phyloP scores from a whole-genome alignment of 345 rosid genomes.

The Laguncularia racemosa region DNA sequence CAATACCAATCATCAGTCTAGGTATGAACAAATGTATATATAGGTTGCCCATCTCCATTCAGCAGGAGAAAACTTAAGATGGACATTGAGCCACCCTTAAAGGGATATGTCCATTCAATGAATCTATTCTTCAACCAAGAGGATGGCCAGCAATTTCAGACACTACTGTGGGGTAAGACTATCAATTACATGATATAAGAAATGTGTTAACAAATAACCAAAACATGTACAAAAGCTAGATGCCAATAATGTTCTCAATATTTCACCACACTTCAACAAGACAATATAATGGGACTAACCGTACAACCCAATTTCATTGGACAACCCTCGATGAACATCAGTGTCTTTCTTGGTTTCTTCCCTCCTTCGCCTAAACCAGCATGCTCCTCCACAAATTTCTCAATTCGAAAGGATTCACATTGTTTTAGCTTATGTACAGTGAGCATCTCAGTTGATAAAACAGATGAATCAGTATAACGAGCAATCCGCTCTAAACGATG shows the following conservation, averaged over 20 bases:
- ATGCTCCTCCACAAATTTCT: conserved; percentile 80
- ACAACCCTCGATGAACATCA: conserved; percentile 92
- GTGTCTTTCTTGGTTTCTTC: conserved; percentile 70
- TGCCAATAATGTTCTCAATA: too few relatives aligned
- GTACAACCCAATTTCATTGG: conserved; percentile 81
- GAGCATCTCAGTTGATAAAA: conserved; percentile 46
- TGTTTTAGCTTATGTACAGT: conserved; percentile 57
- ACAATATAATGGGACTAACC: conserved; percentile 34
- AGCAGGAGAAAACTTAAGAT: background rate
- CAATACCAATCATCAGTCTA: too few relatives aligned
- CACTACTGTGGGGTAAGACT: background rate
- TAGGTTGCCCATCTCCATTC: background rate
- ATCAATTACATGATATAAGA: too few relatives aligned
- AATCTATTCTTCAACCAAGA: background rate
- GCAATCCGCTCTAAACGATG: conserved; percentile 85
- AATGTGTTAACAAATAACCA: too few relatives aligned
- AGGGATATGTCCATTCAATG: background rate
- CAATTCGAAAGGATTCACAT: conserved; percentile 76
- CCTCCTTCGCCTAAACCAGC: conserved; percentile 54
- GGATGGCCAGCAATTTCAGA: background rate
- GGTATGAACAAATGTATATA: too few relatives aligned
- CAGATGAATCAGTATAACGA: conserved; percentile 70
- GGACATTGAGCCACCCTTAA: background rate
- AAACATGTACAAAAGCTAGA: too few relatives aligned
- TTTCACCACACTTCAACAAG: background rate